Evolutionary conservation across 2,329 filamentous ascomycete genomes (phyloP), one percentile per base, ranked within the genome.

Genomic region (Ophiostoma perfectum): DNA sequence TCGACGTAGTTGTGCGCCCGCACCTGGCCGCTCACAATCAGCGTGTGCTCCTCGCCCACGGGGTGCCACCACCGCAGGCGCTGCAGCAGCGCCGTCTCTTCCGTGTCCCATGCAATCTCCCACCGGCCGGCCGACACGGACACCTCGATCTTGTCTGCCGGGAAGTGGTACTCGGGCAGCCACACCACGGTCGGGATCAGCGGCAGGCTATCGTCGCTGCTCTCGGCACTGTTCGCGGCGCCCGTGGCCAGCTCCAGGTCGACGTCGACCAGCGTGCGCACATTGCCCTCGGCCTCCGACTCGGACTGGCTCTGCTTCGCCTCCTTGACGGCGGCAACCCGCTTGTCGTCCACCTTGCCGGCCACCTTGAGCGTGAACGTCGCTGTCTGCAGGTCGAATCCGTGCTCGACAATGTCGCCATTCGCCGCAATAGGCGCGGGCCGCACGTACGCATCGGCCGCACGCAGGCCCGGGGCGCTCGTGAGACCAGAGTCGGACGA

Each of bases 111-210:
- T 72, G 87, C 88, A 70, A 98, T 92, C 73, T 90, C 88, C 93
- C 93, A 99, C 76, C 94, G 95, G 6, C 96, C 96, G 0, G 90
- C 91, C 66, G 87, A 92, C 41, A 93, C 90, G 67, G 90, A 85
- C 4, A 99, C 88, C 0, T 83, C 83, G 52, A 88, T 90, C 62
- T 86, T 82, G 64, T 89, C 86, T 67, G 87, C 86, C 1, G 94
- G 93, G 76, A 96, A 99, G 78, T 99, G 95, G 75, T 91, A 97
- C 68, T 93, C 91, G 0, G 95, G 95, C 2, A 99, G 81, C 77
- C 91, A 96, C 8, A 98, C 83, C 62, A 92, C 85, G 0, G 94
- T 98, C 0, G 93, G 92, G 66, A 72, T 55, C 6, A 65, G 1
- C 39, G 67, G 55, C 64, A 70, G 58, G 4, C 64, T 27, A 27